Evolutionary conservation across 306 rosid species (phyloP).

Genomic region (Trifolium fragiferum): DNA sequence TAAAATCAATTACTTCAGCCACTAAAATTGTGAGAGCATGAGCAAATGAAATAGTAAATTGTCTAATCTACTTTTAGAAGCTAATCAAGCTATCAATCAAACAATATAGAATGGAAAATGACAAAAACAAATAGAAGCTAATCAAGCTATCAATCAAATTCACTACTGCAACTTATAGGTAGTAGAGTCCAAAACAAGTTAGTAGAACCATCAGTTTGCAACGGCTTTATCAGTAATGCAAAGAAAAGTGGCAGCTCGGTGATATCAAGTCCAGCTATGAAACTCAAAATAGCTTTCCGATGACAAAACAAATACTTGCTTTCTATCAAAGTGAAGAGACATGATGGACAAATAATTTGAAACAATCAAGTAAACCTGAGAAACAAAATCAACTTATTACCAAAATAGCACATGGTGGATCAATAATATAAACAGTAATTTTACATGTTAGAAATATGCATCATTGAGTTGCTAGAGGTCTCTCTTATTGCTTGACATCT

Average conservation of each 20-base stretch:
- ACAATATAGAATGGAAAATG: not conserved
- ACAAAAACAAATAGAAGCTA: too few species aligned
- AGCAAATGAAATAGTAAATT: slow-evolving; percentile 27
- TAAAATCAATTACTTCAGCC: not conserved
- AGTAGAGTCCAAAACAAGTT: slow-evolving; percentile 68
- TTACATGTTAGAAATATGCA: not conserved
- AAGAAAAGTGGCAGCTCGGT: slow-evolving; percentile 87
- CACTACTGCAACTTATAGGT: slow-evolving; percentile 48
- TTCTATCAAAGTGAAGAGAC: slow-evolving; percentile 55
- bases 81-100: slow-evolving; percentile 1
- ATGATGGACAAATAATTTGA: slow-evolving; percentile 54
- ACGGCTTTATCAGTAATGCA: slow-evolving; percentile 74
- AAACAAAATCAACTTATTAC: slow-evolving; percentile 43
- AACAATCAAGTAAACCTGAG: slow-evolving; percentile 67
- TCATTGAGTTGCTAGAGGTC: slow-evolving; percentile 48
- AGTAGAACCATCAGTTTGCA: slow-evolving; percentile 67
- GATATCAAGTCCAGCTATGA: slow-evolving; percentile 79
- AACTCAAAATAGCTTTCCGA: slow-evolving; percentile 85
- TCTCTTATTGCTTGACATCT: slow-evolving; percentile 51
- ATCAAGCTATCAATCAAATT: slow-evolving; percentile 30
- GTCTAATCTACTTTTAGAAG: not conserved
- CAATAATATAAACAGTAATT: slow-evolving; percentile 24
- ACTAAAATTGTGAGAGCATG: slow-evolving; percentile 12
- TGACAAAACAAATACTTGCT: slow-evolving; percentile 75
- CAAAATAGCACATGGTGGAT: slow-evolving; percentile 21